phyloP scores from a whole-genome alignment of 768 basidiomycete genomes.

The Leucocoprinus sp. region DNA sequence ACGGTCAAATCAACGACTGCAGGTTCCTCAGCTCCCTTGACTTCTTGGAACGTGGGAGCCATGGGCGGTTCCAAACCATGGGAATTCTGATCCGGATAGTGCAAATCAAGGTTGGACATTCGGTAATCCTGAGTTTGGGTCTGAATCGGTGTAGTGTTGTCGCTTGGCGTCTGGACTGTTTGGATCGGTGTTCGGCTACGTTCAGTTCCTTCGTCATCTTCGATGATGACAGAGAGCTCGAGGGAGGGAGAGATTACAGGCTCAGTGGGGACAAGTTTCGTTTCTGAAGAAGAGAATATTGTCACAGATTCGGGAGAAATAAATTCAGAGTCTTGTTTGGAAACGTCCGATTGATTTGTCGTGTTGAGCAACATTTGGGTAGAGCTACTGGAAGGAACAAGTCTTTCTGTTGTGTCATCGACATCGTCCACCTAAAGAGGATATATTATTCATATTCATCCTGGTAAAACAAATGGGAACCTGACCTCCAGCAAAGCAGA shows the following conservation, averaged over 20 bases:
- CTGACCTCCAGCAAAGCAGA: constrained; percentile 40
- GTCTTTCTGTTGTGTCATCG: constrained; percentile 27
- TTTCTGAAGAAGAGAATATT: too few species aligned
- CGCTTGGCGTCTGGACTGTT: background rate
- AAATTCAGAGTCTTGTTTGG: background rate
- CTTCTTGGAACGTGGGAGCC: constrained; percentile 3
- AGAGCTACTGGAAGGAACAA: constrained; percentile 35
- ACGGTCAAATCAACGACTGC: constrained; percentile 11
- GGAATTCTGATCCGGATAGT: background rate
- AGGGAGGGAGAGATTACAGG: background rate
- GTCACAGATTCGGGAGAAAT: constrained; percentile 16
- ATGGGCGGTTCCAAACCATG: constrained; percentile 20
- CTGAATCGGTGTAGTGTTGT: background rate
- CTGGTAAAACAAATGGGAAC: background rate
- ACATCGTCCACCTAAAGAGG: constrained; percentile 24
- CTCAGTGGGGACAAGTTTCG: too few species aligned
- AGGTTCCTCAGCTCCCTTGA: constrained; percentile 10
- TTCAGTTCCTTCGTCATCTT: constrained; percentile 58
- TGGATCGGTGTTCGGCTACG: constrained; percentile 23
- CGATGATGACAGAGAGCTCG: constrained; percentile 62
- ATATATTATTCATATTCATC: background rate
- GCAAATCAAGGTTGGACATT: background rate
- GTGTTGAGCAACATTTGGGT: constrained; percentile 35
- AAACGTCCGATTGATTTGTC: constrained; percentile 9
- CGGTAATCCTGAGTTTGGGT: background rate